Base-by-base conservation (phyloP, 805 yeast species). In the Scheffersomyces spartinae region DNA sequence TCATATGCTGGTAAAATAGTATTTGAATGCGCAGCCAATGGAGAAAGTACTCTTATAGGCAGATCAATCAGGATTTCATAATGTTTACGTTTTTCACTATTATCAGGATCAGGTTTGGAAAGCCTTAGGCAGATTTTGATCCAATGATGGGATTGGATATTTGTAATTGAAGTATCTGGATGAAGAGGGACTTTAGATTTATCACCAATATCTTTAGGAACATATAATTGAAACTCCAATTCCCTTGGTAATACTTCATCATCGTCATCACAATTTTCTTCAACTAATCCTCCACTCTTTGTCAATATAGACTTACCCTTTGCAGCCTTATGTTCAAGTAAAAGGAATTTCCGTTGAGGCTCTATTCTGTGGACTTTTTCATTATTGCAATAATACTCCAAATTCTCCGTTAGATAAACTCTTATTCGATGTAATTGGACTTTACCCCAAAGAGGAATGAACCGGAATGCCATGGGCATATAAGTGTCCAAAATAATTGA, bases 61-160 rank as follows among this genome's bases (percentile, higher is more conserved):
- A 95, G 82, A 50, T 91, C 99, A 29, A 91, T 88, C 31, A 84
- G 75, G 23, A 91, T 81, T 55, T 91, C 99, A 46, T 80, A 91
- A 45, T 85, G 96, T 46, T 86, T 91, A 23, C 94, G 61, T 44
- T 82, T 82, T 10, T 40, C 61, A 13, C 47, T 55, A 23, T 57
- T 52, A 2, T 63, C 60, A 3, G 74, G 68, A 22, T 79, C 74
- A n/a, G 63, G 44, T 36, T 68, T 71, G 4, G 94, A 81, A 20
- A 91, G 60, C 26, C 97, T 58, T 26, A 91, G 54, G 35, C 94
- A 79, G 9, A 91, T 68, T 52, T 91, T 91, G 41, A 91, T 74
- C 96, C 98, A 91, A 53, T 91, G 99, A 42, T 82, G 88, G 5
- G 91, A 68, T 52, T 84, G 86, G 34, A 91, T 84, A 39, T 74